phyloP scores from a whole-genome alignment of 1,284 basidiomycete genomes.

The Ganoderma boninense region DNA sequence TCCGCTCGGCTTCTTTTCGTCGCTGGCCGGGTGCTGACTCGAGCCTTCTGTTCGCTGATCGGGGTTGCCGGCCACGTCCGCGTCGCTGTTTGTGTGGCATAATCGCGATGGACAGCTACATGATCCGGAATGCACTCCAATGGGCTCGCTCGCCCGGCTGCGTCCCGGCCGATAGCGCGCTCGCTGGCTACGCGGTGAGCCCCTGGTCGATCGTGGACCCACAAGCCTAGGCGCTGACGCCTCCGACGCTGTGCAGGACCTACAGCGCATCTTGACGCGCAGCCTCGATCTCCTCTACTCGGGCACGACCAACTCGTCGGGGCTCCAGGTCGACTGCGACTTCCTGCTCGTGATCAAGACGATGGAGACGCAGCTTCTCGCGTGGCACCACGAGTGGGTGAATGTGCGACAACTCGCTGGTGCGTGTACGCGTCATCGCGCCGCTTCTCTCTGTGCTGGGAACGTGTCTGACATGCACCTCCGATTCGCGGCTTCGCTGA shows the following conservation, averaged over 20 bases:
- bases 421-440: constrained; percentile 1
- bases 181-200: constrained; percentile 78
- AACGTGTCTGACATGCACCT: constrained; percentile 17
- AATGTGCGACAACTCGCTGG: constrained; percentile 34
- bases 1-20: constrained; percentile 19
- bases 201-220: constrained; percentile 19
- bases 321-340: constrained; percentile 88
- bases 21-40: constrained; percentile 28
- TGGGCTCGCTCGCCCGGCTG: constrained; percentile 76
- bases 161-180: constrained; percentile 66
- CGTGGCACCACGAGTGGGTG: constrained; percentile 75
- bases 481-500: constrained; percentile 8
- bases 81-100: constrained; percentile 18
- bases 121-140: constrained; percentile 84
- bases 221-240: constrained; percentile 19
- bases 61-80: constrained; percentile 20
- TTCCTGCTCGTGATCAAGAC: constrained; percentile 86
- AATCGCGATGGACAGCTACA: constrained; percentile 60
- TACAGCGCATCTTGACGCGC: constrained; percentile 89
- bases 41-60: constrained; percentile 23
- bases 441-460: neutral
- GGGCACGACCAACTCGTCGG: constrained; percentile 82
- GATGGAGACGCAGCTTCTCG: constrained; percentile 82
- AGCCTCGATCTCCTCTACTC: constrained; percentile 93
- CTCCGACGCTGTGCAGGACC: constrained; percentile 57